Evolutionary conservation across 176 grass and related monocot genomes (phyloP).

Genomic region (Oropetium thomaeum): DNA sequence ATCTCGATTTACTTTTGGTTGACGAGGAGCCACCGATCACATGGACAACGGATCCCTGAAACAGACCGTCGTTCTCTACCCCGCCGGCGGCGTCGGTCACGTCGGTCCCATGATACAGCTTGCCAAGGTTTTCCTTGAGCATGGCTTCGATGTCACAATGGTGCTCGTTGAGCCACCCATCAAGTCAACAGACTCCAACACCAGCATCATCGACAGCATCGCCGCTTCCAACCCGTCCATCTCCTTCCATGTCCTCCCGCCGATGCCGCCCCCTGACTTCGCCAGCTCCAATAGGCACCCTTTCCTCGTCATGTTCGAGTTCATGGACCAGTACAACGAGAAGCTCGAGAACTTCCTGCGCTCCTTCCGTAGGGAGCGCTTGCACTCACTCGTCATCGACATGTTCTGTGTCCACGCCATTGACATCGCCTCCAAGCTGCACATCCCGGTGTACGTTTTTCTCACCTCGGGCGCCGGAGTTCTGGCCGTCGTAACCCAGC

Average conservation of each 20-base stretch:
- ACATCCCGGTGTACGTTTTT: constrained; percentile 11
- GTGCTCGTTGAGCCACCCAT: constrained; percentile 22
- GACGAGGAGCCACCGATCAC: background rate
- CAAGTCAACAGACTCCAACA: background rate
- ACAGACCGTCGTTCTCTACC: constrained; percentile 22
- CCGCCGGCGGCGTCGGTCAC: background rate
- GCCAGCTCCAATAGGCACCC: background rate
- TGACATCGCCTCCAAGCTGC: background rate
- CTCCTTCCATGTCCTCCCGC: constrained; percentile 41
- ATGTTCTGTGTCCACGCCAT: constrained; percentile 47
- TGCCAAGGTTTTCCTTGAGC: constrained; percentile 10
- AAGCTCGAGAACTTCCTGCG: constrained; percentile 11
- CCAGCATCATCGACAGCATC: constrained; percentile 30
- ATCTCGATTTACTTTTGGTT: background rate
- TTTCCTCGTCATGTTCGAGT: background rate
- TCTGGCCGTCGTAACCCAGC: background rate
- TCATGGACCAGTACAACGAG: background rate
- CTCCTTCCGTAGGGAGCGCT: background rate
- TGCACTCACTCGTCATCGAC: constrained; percentile 50
- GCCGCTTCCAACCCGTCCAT: constrained; percentile 40
- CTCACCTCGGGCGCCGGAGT: background rate
- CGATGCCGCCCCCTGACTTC: background rate
- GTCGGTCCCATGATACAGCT: constrained; percentile 15
- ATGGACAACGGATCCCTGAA: background rate
- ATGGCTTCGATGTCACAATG: constrained; percentile 20